These are phyloP conservation scores for Emergomyces orientalis DNA, from an alignment of 2,329 filamentous ascomycete genomes.

Conservation along the genomic window DNA sequence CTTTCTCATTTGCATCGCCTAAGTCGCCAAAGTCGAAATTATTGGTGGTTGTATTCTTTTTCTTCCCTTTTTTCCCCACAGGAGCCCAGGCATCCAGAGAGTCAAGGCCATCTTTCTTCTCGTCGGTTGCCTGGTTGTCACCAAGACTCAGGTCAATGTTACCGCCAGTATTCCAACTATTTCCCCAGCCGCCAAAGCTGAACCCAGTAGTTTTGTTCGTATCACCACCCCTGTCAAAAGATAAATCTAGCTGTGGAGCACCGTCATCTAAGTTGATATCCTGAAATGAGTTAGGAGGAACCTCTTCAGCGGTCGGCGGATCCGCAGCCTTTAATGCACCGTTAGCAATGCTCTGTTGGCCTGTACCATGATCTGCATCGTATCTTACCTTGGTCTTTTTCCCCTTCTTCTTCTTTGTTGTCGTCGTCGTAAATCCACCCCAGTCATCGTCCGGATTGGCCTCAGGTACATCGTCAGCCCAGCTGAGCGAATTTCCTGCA, in stretches of 20 bases:
- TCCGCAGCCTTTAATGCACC: conserved; percentile 21
- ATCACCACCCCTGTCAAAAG: conserved; percentile 41
- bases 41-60: conserved; percentile 22
- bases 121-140: conserved; percentile 24
- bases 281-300: conserved; percentile 49
- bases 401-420: conserved; percentile 48
- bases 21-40: conserved; percentile 38
- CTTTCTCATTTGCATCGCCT: conserved; percentile 36
- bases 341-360: background rate
- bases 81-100: conserved; percentile 34
- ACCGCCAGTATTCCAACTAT: conserved; percentile 48
- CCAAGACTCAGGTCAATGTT: conserved; percentile 36
- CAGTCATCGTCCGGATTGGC: conserved; percentile 41
- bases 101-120: conserved; percentile 20
- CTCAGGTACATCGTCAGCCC: conserved; percentile 34
- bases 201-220: conserved; percentile 31
- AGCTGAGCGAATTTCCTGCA: conserved; percentile 31
- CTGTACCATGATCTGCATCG: background rate
- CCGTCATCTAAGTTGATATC: conserved; percentile 58
- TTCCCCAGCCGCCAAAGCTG: conserved; percentile 51
- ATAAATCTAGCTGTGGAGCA: conserved; percentile 49
- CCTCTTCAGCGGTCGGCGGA: conserved; percentile 27
- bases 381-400: conserved; percentile 34
- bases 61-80: conserved; percentile 29
- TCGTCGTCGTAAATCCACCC: conserved; percentile 42